phyloP scores from a whole-genome alignment of 305 asterid genomes.

The Fraxinus dipetala region DNA sequence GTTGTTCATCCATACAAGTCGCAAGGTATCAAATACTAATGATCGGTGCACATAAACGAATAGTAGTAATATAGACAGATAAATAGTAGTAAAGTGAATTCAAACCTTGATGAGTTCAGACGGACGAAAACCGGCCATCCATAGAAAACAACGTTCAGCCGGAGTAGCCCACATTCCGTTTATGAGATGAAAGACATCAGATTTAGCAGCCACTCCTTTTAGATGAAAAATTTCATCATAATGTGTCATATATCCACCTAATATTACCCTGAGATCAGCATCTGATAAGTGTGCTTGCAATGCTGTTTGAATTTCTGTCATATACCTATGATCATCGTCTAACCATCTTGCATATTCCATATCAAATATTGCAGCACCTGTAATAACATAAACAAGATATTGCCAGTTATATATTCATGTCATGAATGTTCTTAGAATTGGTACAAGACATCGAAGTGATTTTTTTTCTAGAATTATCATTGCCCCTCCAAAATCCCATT shows the following conservation, averaged over 20 bases:
- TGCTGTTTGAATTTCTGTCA: conserved; percentile 71
- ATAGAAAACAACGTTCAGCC: conserved; percentile 83
- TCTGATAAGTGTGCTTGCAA: conserved; percentile 76
- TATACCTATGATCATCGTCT: conserved; percentile 81
- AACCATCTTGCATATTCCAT: conserved; percentile 93
- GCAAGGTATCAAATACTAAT: no score
- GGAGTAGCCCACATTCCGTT: conserved; percentile 92
- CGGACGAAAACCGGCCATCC: conserved; percentile 97
- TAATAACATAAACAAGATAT: not conserved
- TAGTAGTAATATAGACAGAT: not conserved
- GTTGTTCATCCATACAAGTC: not conserved
- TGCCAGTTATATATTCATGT: not conserved
- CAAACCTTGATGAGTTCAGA: conserved; percentile 84
- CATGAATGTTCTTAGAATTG: not conserved
- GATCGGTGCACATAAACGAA: not conserved
- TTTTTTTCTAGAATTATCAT: no score
- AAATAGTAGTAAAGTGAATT: not conserved
- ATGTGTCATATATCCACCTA: conserved; percentile 70
- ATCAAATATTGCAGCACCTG: conserved; percentile 86
- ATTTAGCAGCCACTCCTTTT: conserved; percentile 76
- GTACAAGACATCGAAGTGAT: not conserved
- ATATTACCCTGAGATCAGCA: conserved; percentile 61
- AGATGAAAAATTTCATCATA: conserved; percentile 78
- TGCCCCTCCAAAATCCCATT: not conserved
- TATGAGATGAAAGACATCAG: conserved; percentile 83